Base-by-base conservation (phyloP, 2,329 filamentous ascomycete species). In the Diplodia scrobiculata region DNA sequence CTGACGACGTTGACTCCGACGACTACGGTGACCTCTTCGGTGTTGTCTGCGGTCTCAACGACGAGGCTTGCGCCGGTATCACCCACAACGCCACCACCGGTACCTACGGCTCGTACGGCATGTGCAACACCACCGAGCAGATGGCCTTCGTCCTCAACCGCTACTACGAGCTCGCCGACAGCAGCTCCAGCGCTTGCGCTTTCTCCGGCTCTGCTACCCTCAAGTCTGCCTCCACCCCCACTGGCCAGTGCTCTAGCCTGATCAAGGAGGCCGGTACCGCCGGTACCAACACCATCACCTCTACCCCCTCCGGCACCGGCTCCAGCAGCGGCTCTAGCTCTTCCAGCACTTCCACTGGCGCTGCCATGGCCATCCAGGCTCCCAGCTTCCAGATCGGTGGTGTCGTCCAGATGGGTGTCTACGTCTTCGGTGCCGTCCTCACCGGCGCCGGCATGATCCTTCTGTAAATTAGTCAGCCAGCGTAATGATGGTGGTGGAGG, bases 81-180 rank as follows among this genome's bases (percentile, higher is more conserved):
- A 81, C 79, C 69, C 84, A 83, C 71, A 89, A 93, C 78, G 84
- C 84, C 62, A 86, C 84, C 67, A 84, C 82, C 21, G 91, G 90
- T 73, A 80, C 84, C 68, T 95, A 91, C 77, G 91, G 91, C 71
- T 85, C 89, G 55, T 92, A 91, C 83, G 86, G 87, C 78, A 91
- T 92, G 87, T 96, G 91, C 83, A 82, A 83, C 71, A 74, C 85
- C 72, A 83, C 84, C 71, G 83, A 91, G 79, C 86, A 92, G 83
- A 86, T 96, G 48, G 86, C 86, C 67, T 92, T 86, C 76, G 89
- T 87, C 58, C 84, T 93, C 70, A 87, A 93, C 80, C 79, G 86
- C 71, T 94, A 93, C 83, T 91, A 90, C 82, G 75, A 82, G 71
- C 78, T 77, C 70, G 82, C 88, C 73, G 80, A 83, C 71, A 82